These are phyloP conservation scores for Carnegiea gigantea DNA, from an alignment of 179 eudicot genomes.

Conservation along the genomic window DNA sequence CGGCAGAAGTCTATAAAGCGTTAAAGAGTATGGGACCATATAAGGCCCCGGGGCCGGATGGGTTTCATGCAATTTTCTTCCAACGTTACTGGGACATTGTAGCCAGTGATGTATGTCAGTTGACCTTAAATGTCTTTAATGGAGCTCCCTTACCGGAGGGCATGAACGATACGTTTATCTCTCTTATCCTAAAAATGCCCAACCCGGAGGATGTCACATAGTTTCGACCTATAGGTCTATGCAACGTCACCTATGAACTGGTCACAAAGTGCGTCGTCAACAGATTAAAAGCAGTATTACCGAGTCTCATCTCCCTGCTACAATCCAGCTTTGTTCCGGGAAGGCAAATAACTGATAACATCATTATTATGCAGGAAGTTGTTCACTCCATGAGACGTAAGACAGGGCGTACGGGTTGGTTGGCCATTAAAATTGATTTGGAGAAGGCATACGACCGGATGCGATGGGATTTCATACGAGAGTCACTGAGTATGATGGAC, in stretches of 20 bases:
- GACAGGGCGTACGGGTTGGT: background rate
- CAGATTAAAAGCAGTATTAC: background rate
- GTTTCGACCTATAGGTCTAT: background rate
- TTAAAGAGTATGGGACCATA: background rate
- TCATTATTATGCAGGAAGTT: background rate
- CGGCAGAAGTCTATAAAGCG: too few relatives aligned
- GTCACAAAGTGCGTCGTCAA: background rate
- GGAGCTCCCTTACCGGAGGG: background rate
- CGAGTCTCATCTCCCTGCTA: background rate
- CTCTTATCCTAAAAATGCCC: background rate
- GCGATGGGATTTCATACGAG: background rate
- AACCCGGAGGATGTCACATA: background rate
- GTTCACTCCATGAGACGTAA: background rate
- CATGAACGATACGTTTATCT: background rate
- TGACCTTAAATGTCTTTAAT: background rate
- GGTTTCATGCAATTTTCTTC: background rate
- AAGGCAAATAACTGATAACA: background rate
- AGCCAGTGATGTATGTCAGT: background rate
- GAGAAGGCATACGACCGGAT: slow-evolving; percentile 8
- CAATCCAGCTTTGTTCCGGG: background rate
- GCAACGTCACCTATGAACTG: background rate
- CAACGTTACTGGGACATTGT: background rate
- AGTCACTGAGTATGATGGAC: accelerated
- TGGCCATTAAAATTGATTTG: too few relatives aligned
- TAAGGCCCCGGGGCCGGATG: slow-evolving; percentile 1